Evolutionary conservation across 2,329 filamentous ascomycete species (phyloP).

Genomic region (Trichoderma cornu-damae): DNA sequence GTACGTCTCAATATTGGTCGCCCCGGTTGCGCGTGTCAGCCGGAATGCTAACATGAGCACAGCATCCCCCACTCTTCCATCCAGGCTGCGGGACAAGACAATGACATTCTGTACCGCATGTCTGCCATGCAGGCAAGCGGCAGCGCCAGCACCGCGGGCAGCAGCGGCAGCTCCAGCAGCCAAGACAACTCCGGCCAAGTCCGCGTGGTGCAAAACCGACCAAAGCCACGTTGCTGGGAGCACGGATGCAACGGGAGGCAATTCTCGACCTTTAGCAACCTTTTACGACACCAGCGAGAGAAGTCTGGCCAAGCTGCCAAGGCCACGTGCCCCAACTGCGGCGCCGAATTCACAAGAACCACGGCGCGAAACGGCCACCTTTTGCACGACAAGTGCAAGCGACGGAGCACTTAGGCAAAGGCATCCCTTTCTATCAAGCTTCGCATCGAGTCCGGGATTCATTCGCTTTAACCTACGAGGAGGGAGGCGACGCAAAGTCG

Average conservation of each 20-base stretch:
- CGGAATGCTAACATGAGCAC: not conserved
- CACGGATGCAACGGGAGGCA: conserved; percentile 94
- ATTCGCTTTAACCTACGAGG: conserved; percentile 15
- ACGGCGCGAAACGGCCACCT: conserved; percentile 81
- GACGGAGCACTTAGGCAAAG: conserved; percentile 28
- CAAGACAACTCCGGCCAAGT: conserved; percentile 48
- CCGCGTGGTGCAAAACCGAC: conserved; percentile 67
- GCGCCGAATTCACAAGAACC: conserved; percentile 88
- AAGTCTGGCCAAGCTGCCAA: conserved; percentile 89
- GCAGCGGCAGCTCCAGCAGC: conserved; percentile 21
- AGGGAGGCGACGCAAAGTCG: not conserved
- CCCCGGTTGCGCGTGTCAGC: not conserved
- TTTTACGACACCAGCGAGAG: conserved; percentile 86
- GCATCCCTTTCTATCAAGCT: conserved; percentile 12
- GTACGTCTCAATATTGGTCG: conserved; percentile 28
- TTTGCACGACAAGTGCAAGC: conserved; percentile 82
- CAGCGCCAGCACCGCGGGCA: not conserved
- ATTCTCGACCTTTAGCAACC: conserved; percentile 94
- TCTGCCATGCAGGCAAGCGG: conserved; percentile 35
- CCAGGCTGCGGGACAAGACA: conserved; percentile 34
- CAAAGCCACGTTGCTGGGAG: conserved; percentile 96
- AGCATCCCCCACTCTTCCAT: conserved; percentile 39
- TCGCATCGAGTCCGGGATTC: conserved; percentile 19
- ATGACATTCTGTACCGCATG: conserved; percentile 42
- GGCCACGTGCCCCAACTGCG: conserved; percentile 83